A percentile compares a stretch with the other conserved stretches of the same genome.
These are phyloP conservation scores for Panicum miliaceum DNA, from an alignment of 176 grass and related monocot species.

Conservation along the genomic window DNA sequence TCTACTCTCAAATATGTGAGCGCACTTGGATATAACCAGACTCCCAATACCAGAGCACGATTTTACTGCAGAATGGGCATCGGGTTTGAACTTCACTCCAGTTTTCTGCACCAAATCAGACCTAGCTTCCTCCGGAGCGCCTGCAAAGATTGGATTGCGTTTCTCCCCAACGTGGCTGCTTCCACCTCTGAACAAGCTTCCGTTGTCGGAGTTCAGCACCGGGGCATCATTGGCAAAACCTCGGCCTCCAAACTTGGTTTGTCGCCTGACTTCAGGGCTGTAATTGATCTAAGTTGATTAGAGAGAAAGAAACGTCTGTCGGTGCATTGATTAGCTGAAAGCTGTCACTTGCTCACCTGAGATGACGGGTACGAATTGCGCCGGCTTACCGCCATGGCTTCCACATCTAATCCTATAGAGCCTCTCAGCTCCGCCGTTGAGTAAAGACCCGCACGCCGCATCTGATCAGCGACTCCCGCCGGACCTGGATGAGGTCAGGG, in stretches of 20 bases:
- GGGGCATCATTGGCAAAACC: background rate
- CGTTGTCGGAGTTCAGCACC: background rate
- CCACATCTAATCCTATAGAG: constrained; percentile 37
- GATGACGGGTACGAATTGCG: constrained; percentile 31
- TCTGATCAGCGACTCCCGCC: constrained; percentile 8
- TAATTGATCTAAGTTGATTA: constrained; percentile 2
- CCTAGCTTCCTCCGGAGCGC: background rate
- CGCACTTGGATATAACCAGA: constrained; percentile 56
- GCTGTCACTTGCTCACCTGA: constrained; percentile 26
- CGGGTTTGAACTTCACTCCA: background rate
- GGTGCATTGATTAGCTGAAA: background rate
- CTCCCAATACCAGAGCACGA: constrained; percentile 52
- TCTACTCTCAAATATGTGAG: constrained; percentile 55
- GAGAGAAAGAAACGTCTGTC: background rate
- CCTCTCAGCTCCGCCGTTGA: background rate
- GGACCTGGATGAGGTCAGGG: background rate
- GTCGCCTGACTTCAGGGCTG: background rate
- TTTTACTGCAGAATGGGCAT: constrained; percentile 27
- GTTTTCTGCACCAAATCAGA: background rate
- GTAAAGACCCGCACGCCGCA: background rate
- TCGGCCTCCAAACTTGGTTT: background rate
- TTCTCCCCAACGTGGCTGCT: constrained; percentile 25
- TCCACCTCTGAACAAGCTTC: constrained; percentile 19
- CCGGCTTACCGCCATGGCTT: constrained; percentile 31
- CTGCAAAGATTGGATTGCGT: background rate